These are phyloP conservation scores for Omphalea diandra DNA, from an alignment of 441 rosid species.

Conservation along the genomic window DNA sequence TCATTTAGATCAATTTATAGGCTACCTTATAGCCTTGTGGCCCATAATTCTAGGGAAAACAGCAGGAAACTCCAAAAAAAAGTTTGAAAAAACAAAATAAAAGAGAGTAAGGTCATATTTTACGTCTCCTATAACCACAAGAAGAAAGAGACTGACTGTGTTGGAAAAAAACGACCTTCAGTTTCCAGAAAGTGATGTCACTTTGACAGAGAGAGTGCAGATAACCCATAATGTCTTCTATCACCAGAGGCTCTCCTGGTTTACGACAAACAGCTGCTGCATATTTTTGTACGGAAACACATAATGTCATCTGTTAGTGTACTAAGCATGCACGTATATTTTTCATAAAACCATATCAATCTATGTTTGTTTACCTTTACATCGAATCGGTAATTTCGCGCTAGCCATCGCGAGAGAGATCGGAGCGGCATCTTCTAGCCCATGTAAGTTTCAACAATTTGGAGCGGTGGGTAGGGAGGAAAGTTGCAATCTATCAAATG, in stretches of 20 bases:
- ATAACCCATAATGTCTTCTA: slow-evolving; percentile 76
- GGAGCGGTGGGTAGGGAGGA: background rate
- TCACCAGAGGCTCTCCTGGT: slow-evolving; percentile 66
- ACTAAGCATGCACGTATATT: background rate
- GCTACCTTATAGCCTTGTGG: slow-evolving; percentile 81
- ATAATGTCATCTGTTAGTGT: no score
- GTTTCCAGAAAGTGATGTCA: slow-evolving; percentile 70
- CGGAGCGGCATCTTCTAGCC: background rate
- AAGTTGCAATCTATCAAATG: no score
- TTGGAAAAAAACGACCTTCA: slow-evolving; percentile 41
- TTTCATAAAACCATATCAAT: background rate
- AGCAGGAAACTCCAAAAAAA: slow-evolving; percentile 50
- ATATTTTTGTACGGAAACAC: background rate
- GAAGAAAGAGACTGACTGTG: background rate
- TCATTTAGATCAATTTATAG: background rate
- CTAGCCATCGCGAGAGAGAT: slow-evolving; percentile 33
- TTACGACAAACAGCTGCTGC: slow-evolving; percentile 66
- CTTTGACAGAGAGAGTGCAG: slow-evolving; percentile 80
- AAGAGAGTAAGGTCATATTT: background rate
- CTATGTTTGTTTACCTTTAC: slow-evolving; percentile 48
- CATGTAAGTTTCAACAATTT: background rate
- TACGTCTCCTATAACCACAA: background rate
- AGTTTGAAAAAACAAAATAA: background rate
- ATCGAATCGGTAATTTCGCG: slow-evolving; percentile 45
- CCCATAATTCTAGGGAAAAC: slow-evolving; percentile 71